These are phyloP conservation scores for Suillus hirtellus DNA, from an alignment of 768 basidiomycete species.

Conservation along the genomic window DNA sequence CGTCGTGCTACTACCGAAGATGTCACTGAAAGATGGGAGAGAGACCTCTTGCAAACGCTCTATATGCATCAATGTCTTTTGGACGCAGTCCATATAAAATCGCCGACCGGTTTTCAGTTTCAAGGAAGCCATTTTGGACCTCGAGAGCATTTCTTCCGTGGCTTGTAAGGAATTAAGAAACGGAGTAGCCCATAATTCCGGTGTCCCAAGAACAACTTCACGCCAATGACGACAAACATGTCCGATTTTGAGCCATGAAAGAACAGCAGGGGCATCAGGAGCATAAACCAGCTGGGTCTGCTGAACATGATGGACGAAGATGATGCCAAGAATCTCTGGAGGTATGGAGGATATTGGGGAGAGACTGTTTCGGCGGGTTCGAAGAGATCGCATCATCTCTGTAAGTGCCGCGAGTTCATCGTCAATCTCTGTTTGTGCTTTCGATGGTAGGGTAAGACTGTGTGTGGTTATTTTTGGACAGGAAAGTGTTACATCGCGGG, in stretches of 20 bases:
- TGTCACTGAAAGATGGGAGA: slow-evolving; percentile 17
- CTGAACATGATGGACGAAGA: slow-evolving; percentile 10
- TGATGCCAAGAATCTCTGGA: slow-evolving; percentile 10
- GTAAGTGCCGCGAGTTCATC: slow-evolving; percentile 2
- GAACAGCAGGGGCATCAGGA: background rate
- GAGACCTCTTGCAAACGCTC: slow-evolving; percentile 37
- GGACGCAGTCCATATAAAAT: slow-evolving; percentile 32
- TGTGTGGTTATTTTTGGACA: background rate
- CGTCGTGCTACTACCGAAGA: slow-evolving; percentile 21
- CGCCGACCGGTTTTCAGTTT: slow-evolving; percentile 24
- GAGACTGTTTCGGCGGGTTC: slow-evolving; percentile 7
- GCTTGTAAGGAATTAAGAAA: slow-evolving; percentile 36
- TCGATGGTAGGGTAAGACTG: background rate
- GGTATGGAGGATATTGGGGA: slow-evolving; percentile 12
- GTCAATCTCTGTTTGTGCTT: slow-evolving; percentile 10
- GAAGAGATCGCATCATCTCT: slow-evolving; percentile 9
- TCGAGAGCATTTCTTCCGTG: slow-evolving; percentile 44
- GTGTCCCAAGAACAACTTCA: slow-evolving; percentile 38
- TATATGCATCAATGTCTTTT: slow-evolving; percentile 32
- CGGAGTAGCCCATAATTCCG: slow-evolving; percentile 41
- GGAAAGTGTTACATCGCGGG: background rate
- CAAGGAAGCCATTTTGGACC: slow-evolving; percentile 43
- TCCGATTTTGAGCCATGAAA: slow-evolving; percentile 11
- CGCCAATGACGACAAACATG: slow-evolving; percentile 36
- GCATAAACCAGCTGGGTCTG: background rate